Base-by-base conservation (phyloP, 208 protist species). In the Acanthamoeba sp. region DNA sequence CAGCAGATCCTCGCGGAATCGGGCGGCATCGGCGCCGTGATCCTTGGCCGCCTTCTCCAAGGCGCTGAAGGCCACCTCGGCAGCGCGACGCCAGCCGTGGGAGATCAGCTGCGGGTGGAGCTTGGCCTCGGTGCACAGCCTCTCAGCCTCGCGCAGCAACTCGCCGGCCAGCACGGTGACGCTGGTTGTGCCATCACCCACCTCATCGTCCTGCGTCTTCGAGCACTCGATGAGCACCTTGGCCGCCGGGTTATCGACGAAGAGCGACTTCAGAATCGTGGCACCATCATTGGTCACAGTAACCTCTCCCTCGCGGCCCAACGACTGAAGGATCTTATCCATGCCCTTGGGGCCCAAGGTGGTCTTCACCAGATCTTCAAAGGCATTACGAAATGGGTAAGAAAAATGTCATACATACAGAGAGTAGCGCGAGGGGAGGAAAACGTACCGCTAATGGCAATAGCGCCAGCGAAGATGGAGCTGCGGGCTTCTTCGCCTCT, bases 301-400 rank as follows among this genome's bases (percentile, higher is more conserved):
- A 1, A 99, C 97, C 22, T 96, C 97, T 22, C 94, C 84, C 32
- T 66, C 80, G 50, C 66, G 82, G 22, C 90, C 85, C 84, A 97
- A 97, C 14, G 96, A 98, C 69, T 98, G 95, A 12, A 99, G 95
- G 80, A 99, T 99, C 95, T 99, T 99, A 94, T 99, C 98, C 99
- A 99, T 99, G 22, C 99, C 99, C 95, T 99, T 99, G 27, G 99
- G 99, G 50, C 99, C 99, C 24, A 99, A 97, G 3, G 99, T 99
- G 3, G 99, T 99, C 96, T 99, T 99, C 18, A 99, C 99, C 80
- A 99, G 98, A 27, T 84, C 59, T 59, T n/a, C n/a, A n/a, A n/a
- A n/a, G n/a, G n/a, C n/a, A n/a, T n/a, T n/a, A n/a, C n/a, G n/a
- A n/a, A n/a, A n/a, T n/a, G n/a, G n/a, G n/a, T n/a, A n/a, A n/a